Conservation (phyloP, 164 flowering plant species). For the Echeveria elegans region DNA sequence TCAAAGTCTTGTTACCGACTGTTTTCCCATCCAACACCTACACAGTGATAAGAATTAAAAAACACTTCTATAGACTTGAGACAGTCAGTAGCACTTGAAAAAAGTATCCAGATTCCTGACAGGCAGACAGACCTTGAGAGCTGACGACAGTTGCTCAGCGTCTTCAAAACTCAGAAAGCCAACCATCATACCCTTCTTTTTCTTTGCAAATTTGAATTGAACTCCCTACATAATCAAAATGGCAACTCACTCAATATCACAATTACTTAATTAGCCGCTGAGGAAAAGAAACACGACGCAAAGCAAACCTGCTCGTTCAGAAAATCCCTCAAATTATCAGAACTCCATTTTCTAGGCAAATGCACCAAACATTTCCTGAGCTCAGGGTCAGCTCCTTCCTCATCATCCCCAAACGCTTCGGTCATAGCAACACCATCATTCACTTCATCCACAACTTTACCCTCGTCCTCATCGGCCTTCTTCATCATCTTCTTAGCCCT, state of each 20-base stretch:
- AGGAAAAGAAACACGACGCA: too few relatives aligned
- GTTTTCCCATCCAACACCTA: constrained; percentile 67
- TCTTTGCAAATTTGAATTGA: constrained; percentile 56
- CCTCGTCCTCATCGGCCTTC: constrained; percentile 20
- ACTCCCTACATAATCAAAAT: constrained; percentile 38
- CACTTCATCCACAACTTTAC: constrained; percentile 8
- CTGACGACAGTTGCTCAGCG: constrained; percentile 40
- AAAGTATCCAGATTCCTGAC: too few relatives aligned
- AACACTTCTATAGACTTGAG: neutral
- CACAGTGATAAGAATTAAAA: neutral
- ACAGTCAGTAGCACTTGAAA: neutral
- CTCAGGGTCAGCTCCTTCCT: constrained; percentile 17
- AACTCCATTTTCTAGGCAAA: constrained; percentile 67
- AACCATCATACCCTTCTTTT: constrained; percentile 77
- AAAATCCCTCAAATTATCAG: constrained; percentile 53
- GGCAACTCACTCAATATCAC: too few relatives aligned
- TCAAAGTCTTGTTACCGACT: constrained; percentile 57
- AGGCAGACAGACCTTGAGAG: constrained; percentile 47
- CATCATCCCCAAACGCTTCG: constrained; percentile 29
- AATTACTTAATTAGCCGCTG: too few relatives aligned
- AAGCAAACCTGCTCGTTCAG: constrained; percentile 41
- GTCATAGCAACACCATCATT: constrained; percentile 26
- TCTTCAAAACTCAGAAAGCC: constrained; percentile 77
- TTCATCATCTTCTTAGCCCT: constrained; percentile 58
- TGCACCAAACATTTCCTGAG: constrained; percentile 61